Evolutionary conservation across 1,284 basidiomycete genomes (phyloP), one percentile per base, ranked within the genome.

Genomic region (Tremellales sp.): DNA sequence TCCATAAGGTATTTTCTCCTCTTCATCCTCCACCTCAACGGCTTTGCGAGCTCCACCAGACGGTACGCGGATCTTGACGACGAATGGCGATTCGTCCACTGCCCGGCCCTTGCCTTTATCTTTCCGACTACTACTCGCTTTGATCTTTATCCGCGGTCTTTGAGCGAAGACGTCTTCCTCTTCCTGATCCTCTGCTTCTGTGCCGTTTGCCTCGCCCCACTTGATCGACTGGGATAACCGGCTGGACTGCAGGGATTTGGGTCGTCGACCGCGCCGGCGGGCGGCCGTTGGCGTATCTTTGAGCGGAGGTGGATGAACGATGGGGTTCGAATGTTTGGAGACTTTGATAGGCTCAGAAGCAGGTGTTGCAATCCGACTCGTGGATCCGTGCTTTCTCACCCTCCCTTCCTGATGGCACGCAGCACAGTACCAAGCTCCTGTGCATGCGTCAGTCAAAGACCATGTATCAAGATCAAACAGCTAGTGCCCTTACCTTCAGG

Each of bases 1-100:
- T 49, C 93, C 86, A 72, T 94, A 89, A 50, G 91, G 77, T 46
- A 75, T 52, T 60, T 74, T 60, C 22, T 71, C 68, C 43, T 70
- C 70, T 47, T 67, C 70, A 10, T 65, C 62, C 43, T 69, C 67
- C 3, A 63, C 51, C 26, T 66, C 68, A 8, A 64, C 57, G 19
- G 65, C 61, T 25, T 62, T 60, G 15, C 58, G 54, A 23, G 52
- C 57, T 10, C 37, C 46, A 1, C 61, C 61, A 35, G 56, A 59
- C 1, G 64, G 61, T 6, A 68, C 58, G 4, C 64, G 49, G 26
- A 72, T 46, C 5, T 64, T 54, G 19, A 71, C 57, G 35, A 66
- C 59, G n/a, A 56, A 49, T 26, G 52, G 48, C n/a, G 51, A 43
- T 19, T 55, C 33, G 23, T 22, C 43, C n/a, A 27, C 31, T 36